phyloP scores from a whole-genome alignment of 2,329 filamentous ascomycete genomes.

The Sporothrix pallida region DNA sequence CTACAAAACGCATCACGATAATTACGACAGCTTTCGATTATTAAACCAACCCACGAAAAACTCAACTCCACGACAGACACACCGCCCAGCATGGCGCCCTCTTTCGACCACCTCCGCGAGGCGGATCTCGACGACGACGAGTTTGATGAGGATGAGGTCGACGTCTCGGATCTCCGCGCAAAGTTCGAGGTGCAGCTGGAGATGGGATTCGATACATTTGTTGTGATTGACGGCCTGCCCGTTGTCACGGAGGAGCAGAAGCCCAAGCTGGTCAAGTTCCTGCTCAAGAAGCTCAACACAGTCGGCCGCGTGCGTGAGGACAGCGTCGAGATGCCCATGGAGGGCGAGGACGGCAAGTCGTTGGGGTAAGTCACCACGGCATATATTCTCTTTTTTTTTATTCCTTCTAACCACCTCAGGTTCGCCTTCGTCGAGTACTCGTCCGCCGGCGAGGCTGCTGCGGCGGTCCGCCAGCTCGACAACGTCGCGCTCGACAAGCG shows the following conservation, averaged over 20 bases:
- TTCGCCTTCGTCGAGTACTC: constrained; percentile 98
- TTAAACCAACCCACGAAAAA: neutral
- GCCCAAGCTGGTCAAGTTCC: constrained; percentile 93
- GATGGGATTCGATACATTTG: constrained; percentile 93
- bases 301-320: constrained; percentile 87
- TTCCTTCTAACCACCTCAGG: constrained; percentile 52
- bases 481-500: constrained; percentile 91
- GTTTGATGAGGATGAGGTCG: constrained; percentile 90
- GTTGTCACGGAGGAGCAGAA: constrained; percentile 88
- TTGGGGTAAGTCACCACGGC: constrained; percentile 68
- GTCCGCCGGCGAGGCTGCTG: constrained; percentile 84
- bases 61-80: neutral
- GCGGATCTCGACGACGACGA: constrained; percentile 86
- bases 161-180: constrained; percentile 91
- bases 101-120: constrained; percentile 90
- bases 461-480: constrained; percentile 87
- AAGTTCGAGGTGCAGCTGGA: constrained; percentile 96
- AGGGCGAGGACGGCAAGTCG: constrained; percentile 79
- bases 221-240: constrained; percentile 93
- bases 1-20: neutral
- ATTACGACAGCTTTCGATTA: neutral
- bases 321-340: constrained; percentile 87
- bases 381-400: neutral
- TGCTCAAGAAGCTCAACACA: constrained; percentile 88
- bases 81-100: constrained; percentile 78